phyloP scores from a whole-genome alignment of 208 protist species.

The Leishmania braziliensis region DNA sequence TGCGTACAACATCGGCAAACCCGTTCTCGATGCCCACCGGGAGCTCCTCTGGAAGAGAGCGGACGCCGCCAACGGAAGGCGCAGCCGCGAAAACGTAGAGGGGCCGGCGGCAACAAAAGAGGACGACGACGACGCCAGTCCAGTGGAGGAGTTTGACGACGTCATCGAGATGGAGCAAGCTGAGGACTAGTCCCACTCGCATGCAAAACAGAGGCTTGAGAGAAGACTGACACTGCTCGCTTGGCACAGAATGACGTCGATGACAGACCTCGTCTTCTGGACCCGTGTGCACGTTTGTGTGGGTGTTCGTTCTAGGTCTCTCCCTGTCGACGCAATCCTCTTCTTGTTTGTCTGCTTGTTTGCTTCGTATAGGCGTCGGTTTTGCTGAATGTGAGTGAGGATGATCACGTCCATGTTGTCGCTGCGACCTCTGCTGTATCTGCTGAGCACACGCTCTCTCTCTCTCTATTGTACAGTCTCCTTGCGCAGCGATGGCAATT shows the following conservation, averaged over 20 bases:
- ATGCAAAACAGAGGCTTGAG: background rate
- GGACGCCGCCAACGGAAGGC: background rate
- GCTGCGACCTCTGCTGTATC: background rate
- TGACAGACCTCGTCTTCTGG: background rate
- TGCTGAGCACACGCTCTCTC: background rate
- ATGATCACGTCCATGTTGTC: background rate
- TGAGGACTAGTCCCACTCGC: constrained; percentile 4
- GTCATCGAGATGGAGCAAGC: constrained; percentile 17
- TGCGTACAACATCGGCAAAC: constrained; percentile 61
- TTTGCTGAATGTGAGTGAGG: background rate
- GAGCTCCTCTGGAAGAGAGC: constrained; percentile 21
- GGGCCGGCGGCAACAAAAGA: background rate
- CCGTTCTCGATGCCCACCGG: constrained; percentile 63
- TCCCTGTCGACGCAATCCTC: background rate
- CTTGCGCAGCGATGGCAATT: background rate
- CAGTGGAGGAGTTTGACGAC: constrained; percentile 32
- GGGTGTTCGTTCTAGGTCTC: background rate
- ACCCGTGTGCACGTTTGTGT: background rate
- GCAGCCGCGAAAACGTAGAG: background rate
- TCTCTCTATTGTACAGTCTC: background rate
- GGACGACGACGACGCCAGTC: background rate
- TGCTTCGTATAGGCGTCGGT: background rate
- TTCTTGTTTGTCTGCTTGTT: background rate
- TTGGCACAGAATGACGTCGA: constrained; percentile 1
- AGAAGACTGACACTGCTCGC: background rate